phyloP scores from a whole-genome alignment of 352 stramenopile genomes.

The Phytopythium aichiense region DNA sequence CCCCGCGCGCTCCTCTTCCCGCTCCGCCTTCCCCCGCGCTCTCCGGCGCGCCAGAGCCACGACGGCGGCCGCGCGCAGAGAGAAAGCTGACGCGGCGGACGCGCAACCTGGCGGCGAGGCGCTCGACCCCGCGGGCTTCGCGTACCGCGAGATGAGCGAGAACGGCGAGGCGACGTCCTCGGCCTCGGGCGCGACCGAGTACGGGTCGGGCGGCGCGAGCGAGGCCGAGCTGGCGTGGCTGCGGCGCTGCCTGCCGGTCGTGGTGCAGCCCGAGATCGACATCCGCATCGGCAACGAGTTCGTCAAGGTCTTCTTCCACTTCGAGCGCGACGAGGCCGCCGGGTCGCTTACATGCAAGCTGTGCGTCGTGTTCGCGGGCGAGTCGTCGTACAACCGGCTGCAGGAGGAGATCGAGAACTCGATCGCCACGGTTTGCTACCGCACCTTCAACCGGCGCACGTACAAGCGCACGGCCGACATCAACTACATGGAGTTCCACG shows the following conservation, averaged over 20 bases:
- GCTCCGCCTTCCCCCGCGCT: not conserved
- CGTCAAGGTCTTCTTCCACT: slow-evolving; percentile 80
- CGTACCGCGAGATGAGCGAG: slow-evolving; percentile 49
- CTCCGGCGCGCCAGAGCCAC: not conserved
- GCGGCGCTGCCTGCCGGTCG: slow-evolving; percentile 73
- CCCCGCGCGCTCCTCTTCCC: not conserved
- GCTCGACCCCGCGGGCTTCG: slow-evolving; percentile 18
- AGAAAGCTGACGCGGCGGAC: not conserved
- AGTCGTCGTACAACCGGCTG: slow-evolving; percentile 83
- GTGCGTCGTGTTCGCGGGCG: slow-evolving; percentile 76
- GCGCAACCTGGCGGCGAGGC: slow-evolving; percentile 10
- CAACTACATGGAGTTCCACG: slow-evolving; percentile 85
- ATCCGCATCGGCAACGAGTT: slow-evolving; percentile 78
- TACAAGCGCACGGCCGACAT: slow-evolving; percentile 89
- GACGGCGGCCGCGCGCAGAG: not conserved
- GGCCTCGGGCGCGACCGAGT: slow-evolving; percentile 4
- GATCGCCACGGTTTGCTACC: slow-evolving; percentile 74
- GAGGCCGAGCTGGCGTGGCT: slow-evolving; percentile 68
- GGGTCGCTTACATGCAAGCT: slow-evolving; percentile 65
- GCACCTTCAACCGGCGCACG: slow-evolving; percentile 80
- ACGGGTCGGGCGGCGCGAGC: slow-evolving; percentile 19
- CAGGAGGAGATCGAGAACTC: slow-evolving; percentile 69
- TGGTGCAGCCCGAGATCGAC: slow-evolving; percentile 81
- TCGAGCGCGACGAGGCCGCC: slow-evolving; percentile 56
- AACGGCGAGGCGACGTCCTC: slow-evolving; percentile 13